Conservation (phyloP, 1,284 basidiomycete genomes). For the Tylopilus sp. region DNA sequence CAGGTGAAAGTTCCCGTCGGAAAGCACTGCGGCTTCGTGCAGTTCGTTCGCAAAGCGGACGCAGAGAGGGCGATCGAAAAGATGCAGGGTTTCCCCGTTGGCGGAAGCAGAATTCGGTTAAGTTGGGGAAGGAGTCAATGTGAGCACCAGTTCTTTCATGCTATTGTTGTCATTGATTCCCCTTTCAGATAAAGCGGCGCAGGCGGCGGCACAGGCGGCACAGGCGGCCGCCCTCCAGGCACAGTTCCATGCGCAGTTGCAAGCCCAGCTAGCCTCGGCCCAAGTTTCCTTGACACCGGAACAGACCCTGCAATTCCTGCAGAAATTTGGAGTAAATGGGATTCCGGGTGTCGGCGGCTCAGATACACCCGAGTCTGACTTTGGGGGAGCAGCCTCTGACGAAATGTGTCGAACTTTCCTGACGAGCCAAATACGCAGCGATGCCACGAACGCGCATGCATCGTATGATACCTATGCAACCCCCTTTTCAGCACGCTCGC, state of each 20-base stretch:
- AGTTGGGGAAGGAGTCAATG: constrained; percentile 94
- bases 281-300: constrained; percentile 50
- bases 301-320: constrained; percentile 63
- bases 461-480: constrained; percentile 23
- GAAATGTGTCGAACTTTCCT: constrained; percentile 32
- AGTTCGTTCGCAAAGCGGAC: constrained; percentile 88
- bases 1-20: constrained; percentile 94
- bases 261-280: constrained; percentile 36
- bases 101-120: constrained; percentile 83
- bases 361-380: constrained; percentile 17
- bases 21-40: constrained; percentile 95
- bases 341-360: constrained; percentile 33
- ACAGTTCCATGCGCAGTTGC: constrained; percentile 45
- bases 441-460: constrained; percentile 16
- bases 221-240: constrained; percentile 64
- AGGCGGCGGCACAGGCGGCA: constrained; percentile 79
- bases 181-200: constrained; percentile 73
- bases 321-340: constrained; percentile 52
- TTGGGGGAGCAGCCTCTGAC: constrained; percentile 23
- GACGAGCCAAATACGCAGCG: constrained; percentile 24
- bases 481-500: constrained; percentile 14
- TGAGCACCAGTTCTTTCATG: constrained; percentile 37
- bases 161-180: constrained; percentile 6
- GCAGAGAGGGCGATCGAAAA: constrained; percentile 91
- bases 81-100: constrained; percentile 94